Evolutionary conservation across 2,329 filamentous ascomycete species (phyloP).

Genomic region (Venturia effusa): DNA sequence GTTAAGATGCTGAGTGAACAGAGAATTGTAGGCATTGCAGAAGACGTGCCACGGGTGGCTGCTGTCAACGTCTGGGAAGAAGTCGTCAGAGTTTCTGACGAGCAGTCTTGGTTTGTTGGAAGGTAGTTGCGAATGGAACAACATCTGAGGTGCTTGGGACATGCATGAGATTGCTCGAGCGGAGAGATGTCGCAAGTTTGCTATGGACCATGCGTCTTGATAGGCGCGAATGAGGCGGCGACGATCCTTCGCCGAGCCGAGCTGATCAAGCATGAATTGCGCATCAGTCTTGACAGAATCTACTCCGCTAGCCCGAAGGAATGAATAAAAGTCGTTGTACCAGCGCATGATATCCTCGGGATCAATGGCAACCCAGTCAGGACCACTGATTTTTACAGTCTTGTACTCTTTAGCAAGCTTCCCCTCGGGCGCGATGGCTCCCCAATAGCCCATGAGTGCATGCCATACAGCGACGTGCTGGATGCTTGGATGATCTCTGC

Average conservation of each 20-base stretch:
- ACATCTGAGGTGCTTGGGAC: constrained; percentile 75
- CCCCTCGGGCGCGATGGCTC: constrained; percentile 66
- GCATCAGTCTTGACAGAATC: constrained; percentile 89
- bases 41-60: constrained; percentile 95
- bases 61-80: constrained; percentile 70
- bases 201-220: constrained; percentile 75
- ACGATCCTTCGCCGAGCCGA: constrained; percentile 58
- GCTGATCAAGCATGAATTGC: constrained; percentile 78
- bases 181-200: constrained; percentile 67
- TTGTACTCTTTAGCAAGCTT: constrained; percentile 69
- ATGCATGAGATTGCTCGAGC: constrained; percentile 83
- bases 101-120: constrained; percentile 63
- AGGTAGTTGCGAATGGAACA: constrained; percentile 76
- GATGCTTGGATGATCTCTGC: constrained; percentile 58
- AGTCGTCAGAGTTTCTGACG: constrained; percentile 82
- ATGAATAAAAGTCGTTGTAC: constrained; percentile 85
- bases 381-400: constrained; percentile 52
- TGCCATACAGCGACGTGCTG: constrained; percentile 91
- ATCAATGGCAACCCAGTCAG: constrained; percentile 61
- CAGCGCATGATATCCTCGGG: constrained; percentile 63
- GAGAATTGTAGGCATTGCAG: constrained; percentile 78
- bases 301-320: constrained; percentile 62
- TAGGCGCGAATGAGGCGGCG: constrained; percentile 62
- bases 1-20: constrained; percentile 77
- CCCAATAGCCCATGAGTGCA: constrained; percentile 81